Conservation (phyloP, 1,284 basidiomycete species). For the Fomitopsis pinicola region DNA sequence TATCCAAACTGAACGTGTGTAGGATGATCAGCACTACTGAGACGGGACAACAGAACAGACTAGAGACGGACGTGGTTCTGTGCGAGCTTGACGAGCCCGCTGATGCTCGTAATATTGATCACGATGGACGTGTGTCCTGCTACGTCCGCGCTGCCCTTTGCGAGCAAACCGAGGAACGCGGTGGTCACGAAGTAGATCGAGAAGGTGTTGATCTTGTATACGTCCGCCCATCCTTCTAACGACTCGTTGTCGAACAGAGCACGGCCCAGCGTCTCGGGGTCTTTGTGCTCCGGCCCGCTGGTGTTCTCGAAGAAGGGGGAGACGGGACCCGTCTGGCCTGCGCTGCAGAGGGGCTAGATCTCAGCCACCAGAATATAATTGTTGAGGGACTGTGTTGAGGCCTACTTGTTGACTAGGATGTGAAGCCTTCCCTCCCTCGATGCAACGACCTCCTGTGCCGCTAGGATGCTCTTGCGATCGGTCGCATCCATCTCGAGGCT, state of each 20-base stretch:
- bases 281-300: constrained; percentile 51
- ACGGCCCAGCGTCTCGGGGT: constrained; percentile 56
- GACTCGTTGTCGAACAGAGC: constrained; percentile 66
- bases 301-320: constrained; percentile 55
- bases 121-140: constrained; percentile 56
- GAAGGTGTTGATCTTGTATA: constrained; percentile 65
- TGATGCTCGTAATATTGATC: constrained; percentile 76
- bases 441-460: constrained; percentile 48
- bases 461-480: constrained; percentile 59
- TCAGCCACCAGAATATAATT: background rate
- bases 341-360: constrained; percentile 36
- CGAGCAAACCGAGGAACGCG: constrained; percentile 72
- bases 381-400: constrained; percentile 24
- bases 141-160: constrained; percentile 60
- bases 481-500: constrained; percentile 72
- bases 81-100: constrained; percentile 60
- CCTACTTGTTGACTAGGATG: constrained; percentile 78
- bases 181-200: constrained; percentile 72
- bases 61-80: constrained; percentile 63
- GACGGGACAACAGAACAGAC: background rate
- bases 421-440: constrained; percentile 68
- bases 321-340: constrained; percentile 64
- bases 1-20: constrained; percentile 58
- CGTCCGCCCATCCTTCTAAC: constrained; percentile 54
- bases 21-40: background rate